Evolutionary conservation across 176 grass and related monocot genomes (phyloP).

Genomic region (Pharus latifolius): DNA sequence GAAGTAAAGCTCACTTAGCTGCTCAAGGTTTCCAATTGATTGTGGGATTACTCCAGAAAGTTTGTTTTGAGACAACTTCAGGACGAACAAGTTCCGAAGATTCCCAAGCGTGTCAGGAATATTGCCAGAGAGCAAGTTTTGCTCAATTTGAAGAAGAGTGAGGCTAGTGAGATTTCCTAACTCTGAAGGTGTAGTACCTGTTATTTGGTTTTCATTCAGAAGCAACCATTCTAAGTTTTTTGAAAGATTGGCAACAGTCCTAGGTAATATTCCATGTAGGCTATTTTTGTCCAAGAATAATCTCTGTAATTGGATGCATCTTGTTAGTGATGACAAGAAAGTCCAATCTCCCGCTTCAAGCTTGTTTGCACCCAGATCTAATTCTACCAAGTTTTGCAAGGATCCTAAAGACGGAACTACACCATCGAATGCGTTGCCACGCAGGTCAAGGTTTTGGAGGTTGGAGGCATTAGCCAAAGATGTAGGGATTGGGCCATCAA

Average conservation of each 20-base stretch:
- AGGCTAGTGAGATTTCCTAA: not conserved
- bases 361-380: not conserved
- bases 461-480: not conserved
- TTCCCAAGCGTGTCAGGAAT: not conserved
- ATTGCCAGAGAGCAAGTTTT: not conserved
- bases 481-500: not conserved
- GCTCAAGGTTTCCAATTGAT: not conserved
- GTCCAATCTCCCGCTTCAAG: not conserved
- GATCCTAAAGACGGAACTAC: not conserved
- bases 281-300: not conserved
- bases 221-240: not conserved
- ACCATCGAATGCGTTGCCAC: not conserved
- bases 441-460: not conserved
- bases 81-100: not conserved
- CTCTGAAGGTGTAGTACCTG: not conserved
- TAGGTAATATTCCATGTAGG: not conserved
- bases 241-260: not conserved
- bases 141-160: not conserved
- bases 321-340: not conserved
- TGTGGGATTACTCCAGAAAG: slow-evolving; percentile 13
- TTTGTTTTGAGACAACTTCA: not conserved
- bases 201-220: not conserved
- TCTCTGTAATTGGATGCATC: not conserved
- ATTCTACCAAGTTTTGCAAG: not conserved
- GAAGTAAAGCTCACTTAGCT: not conserved